These are phyloP conservation scores for Lolium rigidum DNA, from an alignment of 176 grass and related monocot species.

Conservation along the genomic window DNA sequence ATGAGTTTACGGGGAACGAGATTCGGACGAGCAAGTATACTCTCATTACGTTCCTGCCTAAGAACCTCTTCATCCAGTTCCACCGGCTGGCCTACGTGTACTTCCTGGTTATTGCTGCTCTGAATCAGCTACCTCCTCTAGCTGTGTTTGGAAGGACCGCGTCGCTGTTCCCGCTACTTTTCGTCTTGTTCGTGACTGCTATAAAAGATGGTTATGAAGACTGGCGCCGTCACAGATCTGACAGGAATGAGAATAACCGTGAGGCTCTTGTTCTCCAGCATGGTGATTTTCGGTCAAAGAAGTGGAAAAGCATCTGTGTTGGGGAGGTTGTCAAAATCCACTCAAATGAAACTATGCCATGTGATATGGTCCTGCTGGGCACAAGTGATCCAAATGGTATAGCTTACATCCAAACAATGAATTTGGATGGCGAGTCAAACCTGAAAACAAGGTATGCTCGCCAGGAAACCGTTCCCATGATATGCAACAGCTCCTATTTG, in stretches of 20 bases:
- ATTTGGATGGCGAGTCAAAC: constrained; percentile 99
- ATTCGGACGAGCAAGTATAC: constrained; percentile 99
- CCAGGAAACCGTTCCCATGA: constrained; percentile 85
- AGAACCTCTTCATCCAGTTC: constrained; percentile 99
- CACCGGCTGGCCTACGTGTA: constrained; percentile 95
- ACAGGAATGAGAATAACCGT: constrained; percentile 96
- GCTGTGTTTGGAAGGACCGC: constrained; percentile 99
- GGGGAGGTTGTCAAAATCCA: constrained; percentile 95
- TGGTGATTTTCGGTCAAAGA: constrained; percentile 78
- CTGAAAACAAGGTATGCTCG: constrained; percentile 98
- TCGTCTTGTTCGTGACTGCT: constrained; percentile 97
- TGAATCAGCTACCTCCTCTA: constrained; percentile 98
- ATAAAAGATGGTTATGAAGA: constrained; percentile 99
- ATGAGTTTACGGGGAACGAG: constrained; percentile 97
- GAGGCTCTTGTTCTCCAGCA: constrained; percentile 88
- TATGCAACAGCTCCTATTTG: constrained; percentile 53
- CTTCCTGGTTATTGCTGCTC: constrained; percentile 97
- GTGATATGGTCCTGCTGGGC: constrained; percentile 93
- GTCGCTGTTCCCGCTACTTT: constrained; percentile 93
- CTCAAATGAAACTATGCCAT: constrained; percentile 91
- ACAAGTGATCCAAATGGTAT: constrained; percentile 97
- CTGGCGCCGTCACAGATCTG: constrained; percentile 93
- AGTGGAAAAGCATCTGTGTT: constrained; percentile 95
- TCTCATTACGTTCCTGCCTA: constrained; percentile 92
- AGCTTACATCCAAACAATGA: constrained; percentile 99